Conservation (phyloP, 345 rosid genomes). For the Combretum micranthum region DNA sequence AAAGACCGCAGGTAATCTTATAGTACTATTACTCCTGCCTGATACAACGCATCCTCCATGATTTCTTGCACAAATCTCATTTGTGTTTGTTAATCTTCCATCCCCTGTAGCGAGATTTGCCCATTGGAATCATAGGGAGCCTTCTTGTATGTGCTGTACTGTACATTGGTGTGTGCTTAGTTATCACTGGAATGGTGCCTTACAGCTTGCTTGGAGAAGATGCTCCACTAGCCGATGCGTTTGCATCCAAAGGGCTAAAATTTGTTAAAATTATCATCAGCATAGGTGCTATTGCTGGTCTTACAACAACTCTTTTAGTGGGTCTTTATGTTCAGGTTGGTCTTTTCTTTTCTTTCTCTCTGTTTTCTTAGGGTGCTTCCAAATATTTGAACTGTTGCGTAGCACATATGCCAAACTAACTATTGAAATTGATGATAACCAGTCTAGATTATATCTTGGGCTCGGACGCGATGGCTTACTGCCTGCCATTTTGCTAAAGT, state of each 20-base stretch:
- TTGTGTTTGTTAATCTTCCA: constrained; percentile 9
- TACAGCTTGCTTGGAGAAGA: constrained; percentile 70
- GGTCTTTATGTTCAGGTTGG: constrained; percentile 98
- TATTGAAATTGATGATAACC: constrained; percentile 21
- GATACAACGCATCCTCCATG: no score
- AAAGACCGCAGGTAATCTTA: constrained; percentile 67
- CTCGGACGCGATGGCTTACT: constrained; percentile 94
- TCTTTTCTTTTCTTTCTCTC: constrained; percentile 9
- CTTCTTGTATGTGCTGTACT: constrained; percentile 61
- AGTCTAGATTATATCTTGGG: constrained; percentile 92
- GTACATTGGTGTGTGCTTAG: constrained; percentile 82
- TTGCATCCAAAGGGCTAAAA: constrained; percentile 79
- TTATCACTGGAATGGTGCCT: constrained; percentile 96
- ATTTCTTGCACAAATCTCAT: background rate
- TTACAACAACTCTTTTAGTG: constrained; percentile 85
- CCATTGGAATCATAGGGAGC: constrained; percentile 87
- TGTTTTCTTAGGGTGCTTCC: no score
- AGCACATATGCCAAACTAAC: constrained; percentile 4
- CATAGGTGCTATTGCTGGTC: constrained; percentile 94
- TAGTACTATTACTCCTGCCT: no score
- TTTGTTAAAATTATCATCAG: constrained; percentile 72
- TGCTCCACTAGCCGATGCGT: constrained; percentile 87
- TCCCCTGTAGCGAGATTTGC: constrained; percentile 78
- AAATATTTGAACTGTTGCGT: constrained; percentile 8
- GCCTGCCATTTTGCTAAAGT: constrained; percentile 85